Evolutionary conservation across 495 filamentous ascomycete species (phyloP).

Genomic region (Evernia prunastri): DNA sequence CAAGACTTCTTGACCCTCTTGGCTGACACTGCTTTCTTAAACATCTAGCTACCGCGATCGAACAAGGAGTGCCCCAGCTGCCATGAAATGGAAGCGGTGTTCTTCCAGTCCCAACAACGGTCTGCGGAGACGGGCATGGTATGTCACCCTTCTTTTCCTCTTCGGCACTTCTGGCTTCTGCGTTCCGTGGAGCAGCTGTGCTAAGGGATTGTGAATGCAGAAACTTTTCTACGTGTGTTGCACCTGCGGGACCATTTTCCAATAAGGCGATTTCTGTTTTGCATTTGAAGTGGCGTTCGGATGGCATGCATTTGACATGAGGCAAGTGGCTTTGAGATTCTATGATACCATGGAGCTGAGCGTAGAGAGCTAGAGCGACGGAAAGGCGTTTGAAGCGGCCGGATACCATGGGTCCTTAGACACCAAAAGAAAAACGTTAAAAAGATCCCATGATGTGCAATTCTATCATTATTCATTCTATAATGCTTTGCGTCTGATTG

Average conservation of each 20-base stretch:
- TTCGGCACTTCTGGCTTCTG: background rate
- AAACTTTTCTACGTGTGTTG: slow-evolving; percentile 98
- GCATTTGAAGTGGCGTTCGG: background rate
- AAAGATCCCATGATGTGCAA: background rate
- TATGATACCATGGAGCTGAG: background rate
- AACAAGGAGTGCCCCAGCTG: slow-evolving; percentile 78
- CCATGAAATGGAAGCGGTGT: slow-evolving; percentile 80
- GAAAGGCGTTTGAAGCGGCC: background rate
- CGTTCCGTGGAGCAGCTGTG: background rate
- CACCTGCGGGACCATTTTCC: slow-evolving; percentile 60
- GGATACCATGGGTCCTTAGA: background rate
- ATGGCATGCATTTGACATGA: background rate
- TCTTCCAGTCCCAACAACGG: slow-evolving; percentile 97
- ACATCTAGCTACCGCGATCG: slow-evolving; percentile 70
- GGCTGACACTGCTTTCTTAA: slow-evolving; percentile 21
- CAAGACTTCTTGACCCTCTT: background rate
- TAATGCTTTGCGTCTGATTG: background rate
- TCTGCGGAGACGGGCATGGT: slow-evolving; percentile 98
- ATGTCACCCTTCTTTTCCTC: slow-evolving; percentile 31
- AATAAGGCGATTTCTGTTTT: slow-evolving; percentile 16
- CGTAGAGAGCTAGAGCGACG: background rate
- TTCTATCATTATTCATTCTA: background rate
- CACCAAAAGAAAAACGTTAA: background rate
- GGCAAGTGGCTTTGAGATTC: background rate
- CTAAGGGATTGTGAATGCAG: slow-evolving; percentile 38